Evolutionary conservation across 176 grass and related monocot genomes (phyloP).

Genomic region (Ensete glaucum): DNA sequence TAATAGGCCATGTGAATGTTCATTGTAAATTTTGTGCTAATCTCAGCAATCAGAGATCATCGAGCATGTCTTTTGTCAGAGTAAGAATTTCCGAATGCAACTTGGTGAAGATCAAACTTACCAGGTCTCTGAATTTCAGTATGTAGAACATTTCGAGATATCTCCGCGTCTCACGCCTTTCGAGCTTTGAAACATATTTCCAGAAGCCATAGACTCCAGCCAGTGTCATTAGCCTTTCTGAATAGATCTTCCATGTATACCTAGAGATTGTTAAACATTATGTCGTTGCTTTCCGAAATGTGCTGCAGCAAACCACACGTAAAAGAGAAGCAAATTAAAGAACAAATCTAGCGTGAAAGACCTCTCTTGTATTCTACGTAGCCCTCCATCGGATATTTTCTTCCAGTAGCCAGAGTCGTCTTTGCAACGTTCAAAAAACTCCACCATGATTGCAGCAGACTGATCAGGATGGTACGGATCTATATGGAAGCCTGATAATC

Average conservation of each 20-base stretch:
- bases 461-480: constrained; percentile 84
- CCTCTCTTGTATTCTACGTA: constrained; percentile 75
- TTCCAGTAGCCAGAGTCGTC: constrained; percentile 55
- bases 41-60: too few species aligned
- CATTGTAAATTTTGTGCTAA: too few species aligned
- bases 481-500: constrained; percentile 84
- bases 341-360: constrained; percentile 20
- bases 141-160: constrained; percentile 99
- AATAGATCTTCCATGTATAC: constrained; percentile 99
- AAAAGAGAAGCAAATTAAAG: not conserved
- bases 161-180: constrained; percentile 80
- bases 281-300: not conserved
- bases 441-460: constrained; percentile 48
- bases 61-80: too few species aligned
- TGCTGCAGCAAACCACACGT: not conserved
- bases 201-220: constrained; percentile 96
- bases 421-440: constrained; percentile 73
- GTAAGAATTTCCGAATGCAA: not conserved
- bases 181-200: constrained; percentile 97
- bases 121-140: constrained; percentile 80
- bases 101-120: constrained; percentile 20
- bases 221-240: constrained; percentile 89
- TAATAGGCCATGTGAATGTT: too few species aligned
- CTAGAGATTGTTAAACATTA: constrained; percentile 21
- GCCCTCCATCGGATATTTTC: constrained; percentile 51